Evolutionary conservation across 257 asterid species (phyloP).

Genomic region (Penstemon newberryi): DNA sequence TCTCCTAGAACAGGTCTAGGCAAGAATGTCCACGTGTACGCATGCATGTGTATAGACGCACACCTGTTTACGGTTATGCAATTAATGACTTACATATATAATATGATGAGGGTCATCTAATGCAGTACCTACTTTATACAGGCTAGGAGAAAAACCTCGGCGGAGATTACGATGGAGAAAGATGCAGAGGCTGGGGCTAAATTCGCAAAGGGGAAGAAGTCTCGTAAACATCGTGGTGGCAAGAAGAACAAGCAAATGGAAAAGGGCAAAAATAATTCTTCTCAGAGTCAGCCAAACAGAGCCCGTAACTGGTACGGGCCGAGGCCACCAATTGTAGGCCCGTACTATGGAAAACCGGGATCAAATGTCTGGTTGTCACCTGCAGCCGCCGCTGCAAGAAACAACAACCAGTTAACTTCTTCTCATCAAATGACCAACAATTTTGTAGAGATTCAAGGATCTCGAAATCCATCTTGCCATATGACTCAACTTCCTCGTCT

Average conservation of each 20-base stretch:
- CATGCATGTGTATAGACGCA: not conserved
- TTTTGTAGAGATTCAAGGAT: conserved; percentile 18
- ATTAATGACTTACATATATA: not conserved
- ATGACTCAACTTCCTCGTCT: conserved; percentile 1
- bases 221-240: conserved; percentile 5
- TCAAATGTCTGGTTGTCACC: conserved; percentile 28
- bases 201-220: conserved; percentile 26
- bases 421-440: conserved; percentile 1
- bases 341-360: conserved; percentile 22
- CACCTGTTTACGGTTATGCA: not conserved
- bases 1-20: no score
- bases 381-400: conserved; percentile 22
- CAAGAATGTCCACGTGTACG: not conserved
- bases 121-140: conserved; percentile 12
- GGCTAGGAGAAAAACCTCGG: conserved; percentile 9
- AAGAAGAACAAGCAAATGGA: conserved; percentile 6
- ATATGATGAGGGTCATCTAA: not conserved
- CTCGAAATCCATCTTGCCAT: not conserved
- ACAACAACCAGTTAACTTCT: not conserved
- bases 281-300: not conserved
- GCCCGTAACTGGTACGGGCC: not conserved
- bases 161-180: not conserved
- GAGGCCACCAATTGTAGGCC: conserved; percentile 22
- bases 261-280: not conserved
- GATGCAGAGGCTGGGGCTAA: conserved; percentile 9